Percentiles rank a stretch among this genome's conserved stretches.
Evolutionary conservation across 768 basidiomycete genomes (phyloP).

Genomic region (Naganishia antarctica): DNA sequence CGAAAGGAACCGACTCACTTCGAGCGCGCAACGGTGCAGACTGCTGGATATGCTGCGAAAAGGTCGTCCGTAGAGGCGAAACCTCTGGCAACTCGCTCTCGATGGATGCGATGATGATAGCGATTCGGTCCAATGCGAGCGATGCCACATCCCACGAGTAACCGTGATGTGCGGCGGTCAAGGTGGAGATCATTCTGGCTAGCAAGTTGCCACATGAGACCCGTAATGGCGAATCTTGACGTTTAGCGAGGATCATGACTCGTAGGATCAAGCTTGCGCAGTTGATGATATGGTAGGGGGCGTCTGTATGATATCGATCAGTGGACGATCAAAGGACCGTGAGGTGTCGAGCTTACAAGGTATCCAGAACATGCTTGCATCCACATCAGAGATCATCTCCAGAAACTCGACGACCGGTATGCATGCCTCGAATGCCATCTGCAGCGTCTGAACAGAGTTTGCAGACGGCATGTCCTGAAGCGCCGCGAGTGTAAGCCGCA

Average conservation of each 20-base stretch:
- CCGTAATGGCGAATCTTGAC: slow-evolving; percentile 15
- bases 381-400: slow-evolving; percentile 17
- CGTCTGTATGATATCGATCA: slow-evolving; percentile 6
- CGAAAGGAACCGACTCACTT: neutral
- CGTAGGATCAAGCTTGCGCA: slow-evolving; percentile 24
- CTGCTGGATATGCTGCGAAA: slow-evolving; percentile 26
- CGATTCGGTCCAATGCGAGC: slow-evolving; percentile 29
- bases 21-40: neutral
- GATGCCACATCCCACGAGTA: slow-evolving; percentile 29
- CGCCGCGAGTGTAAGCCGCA: slow-evolving; percentile 2
- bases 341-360: slow-evolving; percentile 25
- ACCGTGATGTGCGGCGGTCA: slow-evolving; percentile 28
- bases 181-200: slow-evolving; percentile 27
- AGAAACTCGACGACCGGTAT: slow-evolving; percentile 14
- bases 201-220: slow-evolving; percentile 24
- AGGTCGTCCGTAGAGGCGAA: slow-evolving; percentile 15
- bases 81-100: slow-evolving; percentile 25
- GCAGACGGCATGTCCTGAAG: neutral
- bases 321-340: neutral
- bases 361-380: slow-evolving; percentile 30
- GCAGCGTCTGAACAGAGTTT: neutral
- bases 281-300: slow-evolving; percentile 27
- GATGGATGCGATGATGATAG: slow-evolving; percentile 24
- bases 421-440: slow-evolving; percentile 19
- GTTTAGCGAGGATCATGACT: slow-evolving; percentile 23